Evolutionary conservation across 495 filamentous ascomycete genomes (phyloP).

Genomic region (Penicillium cinerascens): DNA sequence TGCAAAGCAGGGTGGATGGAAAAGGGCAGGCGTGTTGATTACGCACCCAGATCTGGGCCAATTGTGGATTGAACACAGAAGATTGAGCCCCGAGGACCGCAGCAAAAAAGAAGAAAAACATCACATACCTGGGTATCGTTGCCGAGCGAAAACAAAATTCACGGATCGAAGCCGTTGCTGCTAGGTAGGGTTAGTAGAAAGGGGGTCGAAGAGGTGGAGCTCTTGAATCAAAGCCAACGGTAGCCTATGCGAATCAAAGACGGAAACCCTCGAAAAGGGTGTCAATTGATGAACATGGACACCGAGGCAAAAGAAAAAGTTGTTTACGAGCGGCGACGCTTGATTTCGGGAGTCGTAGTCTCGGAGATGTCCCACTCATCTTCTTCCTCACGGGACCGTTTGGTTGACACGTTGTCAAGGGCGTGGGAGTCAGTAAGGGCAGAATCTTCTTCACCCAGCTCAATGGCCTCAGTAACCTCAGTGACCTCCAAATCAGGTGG

Average conservation of each 20-base stretch:
- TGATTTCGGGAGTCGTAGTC: slow-evolving; percentile 20
- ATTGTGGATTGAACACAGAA: not conserved
- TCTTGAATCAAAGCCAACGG: not conserved
- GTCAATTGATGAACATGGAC: not conserved
- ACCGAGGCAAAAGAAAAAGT: not conserved
- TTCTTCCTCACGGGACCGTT: slow-evolving; percentile 32
- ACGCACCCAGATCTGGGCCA: not conserved
- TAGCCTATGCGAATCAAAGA: not conserved
- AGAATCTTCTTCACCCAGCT: slow-evolving; percentile 21
- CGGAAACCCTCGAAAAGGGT: not conserved
- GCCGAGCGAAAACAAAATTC: not conserved
- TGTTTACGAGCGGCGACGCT: slow-evolving; percentile 29
- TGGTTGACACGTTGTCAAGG: slow-evolving; percentile 18
- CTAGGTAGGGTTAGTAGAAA: slow-evolving; percentile 11
- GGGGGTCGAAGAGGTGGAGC: not conserved
- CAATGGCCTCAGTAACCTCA: slow-evolving; percentile 16
- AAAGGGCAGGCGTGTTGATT: not conserved
- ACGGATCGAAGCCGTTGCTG: slow-evolving; percentile 13
- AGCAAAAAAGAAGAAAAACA: not conserved
- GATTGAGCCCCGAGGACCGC: not conserved
- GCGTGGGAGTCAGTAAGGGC: slow-evolving; percentile 18
- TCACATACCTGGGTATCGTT: slow-evolving; percentile 20
- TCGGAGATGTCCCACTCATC: slow-evolving; percentile 28
- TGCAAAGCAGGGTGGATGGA: not conserved
- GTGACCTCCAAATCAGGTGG: slow-evolving; percentile 10